phyloP scores from a whole-genome alignment of 495 filamentous ascomycete species.

The Neurospora sp. region DNA sequence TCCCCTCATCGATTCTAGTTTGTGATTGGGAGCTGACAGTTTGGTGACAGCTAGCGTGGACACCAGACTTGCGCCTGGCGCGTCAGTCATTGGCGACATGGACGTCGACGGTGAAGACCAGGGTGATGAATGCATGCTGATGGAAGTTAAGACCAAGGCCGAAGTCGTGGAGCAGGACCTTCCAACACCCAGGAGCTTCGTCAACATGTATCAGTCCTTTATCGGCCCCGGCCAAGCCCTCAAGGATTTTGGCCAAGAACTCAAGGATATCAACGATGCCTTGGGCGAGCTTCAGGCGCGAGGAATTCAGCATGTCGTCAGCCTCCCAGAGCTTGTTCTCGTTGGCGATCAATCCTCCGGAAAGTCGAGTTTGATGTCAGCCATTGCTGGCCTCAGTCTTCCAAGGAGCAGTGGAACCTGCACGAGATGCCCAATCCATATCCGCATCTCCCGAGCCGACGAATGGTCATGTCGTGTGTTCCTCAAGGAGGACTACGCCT shows the following conservation, averaged over 20 bases:
- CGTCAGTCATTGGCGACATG: neutral
- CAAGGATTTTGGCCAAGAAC: constrained; percentile 31
- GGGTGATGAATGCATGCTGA: constrained; percentile 6
- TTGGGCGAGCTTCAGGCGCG: constrained; percentile 36
- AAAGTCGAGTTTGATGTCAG: constrained; percentile 73
- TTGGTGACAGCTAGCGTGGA: constrained; percentile 14
- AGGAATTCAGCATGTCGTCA: constrained; percentile 44
- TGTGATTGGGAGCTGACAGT: neutral
- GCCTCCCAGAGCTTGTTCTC: constrained; percentile 64
- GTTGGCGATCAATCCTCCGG: constrained; percentile 76
- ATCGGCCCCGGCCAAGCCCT: constrained; percentile 26
- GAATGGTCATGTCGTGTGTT: constrained; percentile 57
- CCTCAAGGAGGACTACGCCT: constrained; percentile 48
- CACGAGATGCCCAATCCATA: constrained; percentile 68
- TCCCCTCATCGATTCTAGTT: neutral
- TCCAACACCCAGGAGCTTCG: neutral
- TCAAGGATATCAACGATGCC: constrained; percentile 39
- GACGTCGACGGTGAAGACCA: constrained; percentile 4
- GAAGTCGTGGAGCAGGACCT: neutral
- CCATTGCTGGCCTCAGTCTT: constrained; percentile 66
- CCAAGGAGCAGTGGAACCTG: constrained; percentile 61
- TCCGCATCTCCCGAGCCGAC: constrained; percentile 50
- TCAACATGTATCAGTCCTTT: constrained; percentile 16
- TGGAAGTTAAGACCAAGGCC: constrained; percentile 11
- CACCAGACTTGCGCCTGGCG: constrained; percentile 5